phyloP scores from a whole-genome alignment of 1,284 basidiomycete species.

The Somion occarium region DNA sequence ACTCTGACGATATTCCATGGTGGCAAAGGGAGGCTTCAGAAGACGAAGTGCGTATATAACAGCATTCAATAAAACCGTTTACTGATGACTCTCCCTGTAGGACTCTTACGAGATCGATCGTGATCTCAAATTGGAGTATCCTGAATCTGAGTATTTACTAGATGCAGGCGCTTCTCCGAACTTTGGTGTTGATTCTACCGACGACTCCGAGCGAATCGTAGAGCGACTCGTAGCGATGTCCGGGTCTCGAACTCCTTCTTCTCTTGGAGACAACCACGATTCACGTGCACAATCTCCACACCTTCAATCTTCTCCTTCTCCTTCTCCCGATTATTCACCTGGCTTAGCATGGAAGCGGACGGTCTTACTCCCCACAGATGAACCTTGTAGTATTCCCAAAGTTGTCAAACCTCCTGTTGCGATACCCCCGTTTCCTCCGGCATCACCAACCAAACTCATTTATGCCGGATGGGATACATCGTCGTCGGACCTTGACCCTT shows the following conservation, averaged over 20 bases:
- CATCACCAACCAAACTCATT: conserved; percentile 8
- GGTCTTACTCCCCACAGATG: conserved; percentile 29
- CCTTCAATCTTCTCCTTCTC: conserved; percentile 5
- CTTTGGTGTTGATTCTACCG: conserved; percentile 17
- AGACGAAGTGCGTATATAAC: background rate
- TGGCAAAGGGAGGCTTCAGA: background rate
- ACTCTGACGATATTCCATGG: background rate
- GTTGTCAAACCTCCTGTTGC: conserved; percentile 16
- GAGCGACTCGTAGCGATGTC: conserved; percentile 22
- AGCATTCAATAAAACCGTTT: no score
- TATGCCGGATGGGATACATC: conserved; percentile 11
- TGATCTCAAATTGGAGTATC: background rate
- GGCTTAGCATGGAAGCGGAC: conserved; percentile 38
- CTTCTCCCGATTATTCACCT: conserved; percentile 19
- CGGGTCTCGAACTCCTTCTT: conserved; percentile 12
- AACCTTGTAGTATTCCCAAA: conserved; percentile 33
- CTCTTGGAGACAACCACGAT: conserved; percentile 8
- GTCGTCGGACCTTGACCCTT: conserved; percentile 12
- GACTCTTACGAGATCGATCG: background rate
- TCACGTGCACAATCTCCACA: conserved; percentile 11
- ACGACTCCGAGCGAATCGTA: conserved; percentile 24
- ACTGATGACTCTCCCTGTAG: background rate
- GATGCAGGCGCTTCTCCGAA: background rate
- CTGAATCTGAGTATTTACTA: background rate
- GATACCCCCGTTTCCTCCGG: background rate